These are phyloP conservation scores for Stagonosporopsis vannaccii DNA, from an alignment of 2,329 filamentous ascomycete species.

Conservation along the genomic window DNA sequence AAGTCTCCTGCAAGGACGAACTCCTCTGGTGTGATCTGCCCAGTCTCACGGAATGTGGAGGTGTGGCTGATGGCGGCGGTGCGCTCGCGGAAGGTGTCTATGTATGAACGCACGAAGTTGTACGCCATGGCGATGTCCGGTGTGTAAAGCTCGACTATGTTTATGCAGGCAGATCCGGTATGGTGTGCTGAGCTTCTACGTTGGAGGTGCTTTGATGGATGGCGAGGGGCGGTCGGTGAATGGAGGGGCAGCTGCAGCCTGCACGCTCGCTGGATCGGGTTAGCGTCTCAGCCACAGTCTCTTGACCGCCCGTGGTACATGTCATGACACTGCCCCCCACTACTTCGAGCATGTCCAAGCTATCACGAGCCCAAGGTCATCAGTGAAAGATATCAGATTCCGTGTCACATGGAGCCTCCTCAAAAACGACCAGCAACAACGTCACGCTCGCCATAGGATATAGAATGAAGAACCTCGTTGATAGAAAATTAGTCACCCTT, in stretches of 20 bases:
- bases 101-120: conserved; percentile 78
- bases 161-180: not conserved
- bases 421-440: not conserved
- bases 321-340: conserved; percentile 1
- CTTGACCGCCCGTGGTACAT: not conserved
- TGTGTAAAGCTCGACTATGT: not conserved
- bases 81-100: conserved; percentile 89
- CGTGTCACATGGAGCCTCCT: not conserved
- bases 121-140: conserved; percentile 72
- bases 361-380: conserved; percentile 10
- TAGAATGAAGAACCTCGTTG: not conserved
- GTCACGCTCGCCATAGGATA: not conserved
- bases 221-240: conserved; percentile 1
- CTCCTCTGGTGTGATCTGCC: conserved; percentile 96
- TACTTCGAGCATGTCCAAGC: not conserved
- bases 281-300: conserved; percentile 2
- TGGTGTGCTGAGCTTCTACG: conserved; percentile 1
- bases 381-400: too few relatives aligned
- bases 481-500: not conserved
- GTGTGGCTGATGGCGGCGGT: conserved; percentile 89
- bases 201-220: not conserved
- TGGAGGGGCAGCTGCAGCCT: conserved; percentile 16
- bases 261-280: not conserved
- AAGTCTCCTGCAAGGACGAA: conserved; percentile 97
- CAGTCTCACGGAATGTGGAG: conserved; percentile 91